Evolutionary conservation across 768 basidiomycete genomes (phyloP).

Genomic region (Pilatotrama ljubarskyi): DNA sequence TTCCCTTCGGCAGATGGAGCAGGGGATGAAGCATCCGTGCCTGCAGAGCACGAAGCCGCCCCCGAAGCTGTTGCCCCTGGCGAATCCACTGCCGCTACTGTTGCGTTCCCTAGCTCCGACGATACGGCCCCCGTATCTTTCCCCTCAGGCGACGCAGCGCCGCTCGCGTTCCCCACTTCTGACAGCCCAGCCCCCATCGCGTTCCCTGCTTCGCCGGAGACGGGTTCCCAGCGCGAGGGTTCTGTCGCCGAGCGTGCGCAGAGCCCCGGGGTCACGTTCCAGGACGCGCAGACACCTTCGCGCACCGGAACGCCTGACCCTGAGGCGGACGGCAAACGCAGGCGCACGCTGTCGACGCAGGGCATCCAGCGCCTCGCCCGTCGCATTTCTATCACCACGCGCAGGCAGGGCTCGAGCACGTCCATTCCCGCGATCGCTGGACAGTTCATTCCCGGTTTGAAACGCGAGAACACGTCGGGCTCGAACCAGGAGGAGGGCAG

Average conservation of each 20-base stretch:
- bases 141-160: constrained; percentile 28
- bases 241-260: constrained; percentile 30
- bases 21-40: constrained; percentile 9
- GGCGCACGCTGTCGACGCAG: constrained; percentile 73
- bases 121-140: constrained; percentile 29
- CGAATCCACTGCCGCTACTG: constrained; percentile 27
- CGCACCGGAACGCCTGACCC: constrained; percentile 73
- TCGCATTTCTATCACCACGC: constrained; percentile 65
- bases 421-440: constrained; percentile 43
- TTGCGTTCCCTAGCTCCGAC: constrained; percentile 36
- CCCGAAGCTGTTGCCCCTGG: constrained; percentile 12
- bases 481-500: constrained; percentile 25
- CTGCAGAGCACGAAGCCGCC: constrained; percentile 17
- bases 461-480: constrained; percentile 48
- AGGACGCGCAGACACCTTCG: constrained; percentile 55
- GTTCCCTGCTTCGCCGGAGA: constrained; percentile 37
- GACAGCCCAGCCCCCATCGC: constrained; percentile 30
- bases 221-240: constrained; percentile 33
- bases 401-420: constrained; percentile 52
- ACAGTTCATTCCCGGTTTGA: constrained; percentile 51
- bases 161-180: constrained; percentile 38
- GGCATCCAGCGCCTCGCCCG: constrained; percentile 83
- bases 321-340: constrained; percentile 75
- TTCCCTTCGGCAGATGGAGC: constrained; percentile 23
- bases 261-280: constrained; percentile 65